These are phyloP conservation scores for Aaosphaeria pasadenensis DNA, from an alignment of 2,329 filamentous ascomycete genomes.

Conservation along the genomic window DNA sequence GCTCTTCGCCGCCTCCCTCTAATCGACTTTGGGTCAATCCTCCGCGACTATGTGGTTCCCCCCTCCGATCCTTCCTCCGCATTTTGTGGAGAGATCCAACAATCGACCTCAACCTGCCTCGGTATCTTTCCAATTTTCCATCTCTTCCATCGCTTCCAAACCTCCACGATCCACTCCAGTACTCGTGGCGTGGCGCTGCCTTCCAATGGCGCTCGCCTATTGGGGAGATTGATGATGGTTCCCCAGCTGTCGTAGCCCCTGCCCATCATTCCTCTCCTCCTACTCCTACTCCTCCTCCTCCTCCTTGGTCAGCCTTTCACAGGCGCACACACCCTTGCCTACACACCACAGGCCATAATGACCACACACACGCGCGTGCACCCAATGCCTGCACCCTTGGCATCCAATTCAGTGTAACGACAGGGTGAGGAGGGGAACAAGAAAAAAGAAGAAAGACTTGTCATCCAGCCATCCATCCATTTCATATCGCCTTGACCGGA, in stretches of 20 bases:
- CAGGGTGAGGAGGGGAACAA: too few species aligned
- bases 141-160: too few species aligned
- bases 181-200: neutral
- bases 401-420: too few species aligned
- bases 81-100: conserved; percentile 8
- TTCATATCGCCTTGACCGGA: too few species aligned
- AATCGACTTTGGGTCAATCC: neutral
- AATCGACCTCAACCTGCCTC: conserved; percentile 4
- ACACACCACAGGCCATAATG: neutral
- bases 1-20: too few species aligned
- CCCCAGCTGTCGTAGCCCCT: neutral
- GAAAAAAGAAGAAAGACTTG: too few species aligned
- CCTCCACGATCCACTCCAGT: neutral
- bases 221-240: neutral
- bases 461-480: too few species aligned
- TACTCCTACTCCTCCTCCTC: neutral
- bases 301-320: neutral
- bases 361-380: neutral
- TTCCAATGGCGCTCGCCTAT: neutral
- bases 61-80: neutral
- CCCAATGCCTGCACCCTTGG: too few species aligned
- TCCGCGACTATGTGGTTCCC: neutral
- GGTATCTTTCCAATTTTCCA: conserved; percentile 5
- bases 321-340: neutral
- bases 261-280: neutral